Evolutionary conservation across 371 early-diverging fungal species (phyloP), one percentile per base, ranked within the genome.

Genomic region (Mucor mucedo): DNA sequence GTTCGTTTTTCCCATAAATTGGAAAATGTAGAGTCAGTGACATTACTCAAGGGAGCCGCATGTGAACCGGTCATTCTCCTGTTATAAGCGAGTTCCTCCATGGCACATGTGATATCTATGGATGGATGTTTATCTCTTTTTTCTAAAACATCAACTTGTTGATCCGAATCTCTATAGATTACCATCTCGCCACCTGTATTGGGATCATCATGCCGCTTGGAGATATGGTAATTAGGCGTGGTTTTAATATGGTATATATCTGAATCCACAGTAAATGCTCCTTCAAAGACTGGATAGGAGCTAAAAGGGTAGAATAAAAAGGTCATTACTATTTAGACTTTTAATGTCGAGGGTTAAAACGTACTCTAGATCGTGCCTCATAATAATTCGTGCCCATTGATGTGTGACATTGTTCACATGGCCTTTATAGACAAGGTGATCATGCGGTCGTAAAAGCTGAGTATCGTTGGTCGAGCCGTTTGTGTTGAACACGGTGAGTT

Each of bases 161-260:
- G 72, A 67, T 92, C 91, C 2, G 91, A 88, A 62, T 87, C 86
- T 28, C 91, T 85, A 75, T 87, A 92, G 33, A 91, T 84, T 16
- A 91, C 75, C 72, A 89, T 85, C 21, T 74, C 68, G 9, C 58
- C 32, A 32, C 54, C 47, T 13, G 41, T 69, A 38, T 48, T 41
- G 21, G 91, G 88, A 68, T 92, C 93, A 21, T 80, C 85, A 3
- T 65, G 50, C 4, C 84, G 79, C 65, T 86, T 88, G 5, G 82
- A 76, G 9, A 78, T 63, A 44, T 79, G 74, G 62, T 88, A 92
- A 27, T 82, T 77, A 7, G 71, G 58, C 2, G 77, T 78, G 8
- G 91, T 83, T 45, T 86, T 87, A 50, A 92, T 81, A 68, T 87
- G 85, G 65, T 85, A 87, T 10, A 87, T 79, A 54, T 89, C 90